Base-by-base conservation (phyloP, 768 basidiomycete genomes). In the Termitomyces titanicus region DNA sequence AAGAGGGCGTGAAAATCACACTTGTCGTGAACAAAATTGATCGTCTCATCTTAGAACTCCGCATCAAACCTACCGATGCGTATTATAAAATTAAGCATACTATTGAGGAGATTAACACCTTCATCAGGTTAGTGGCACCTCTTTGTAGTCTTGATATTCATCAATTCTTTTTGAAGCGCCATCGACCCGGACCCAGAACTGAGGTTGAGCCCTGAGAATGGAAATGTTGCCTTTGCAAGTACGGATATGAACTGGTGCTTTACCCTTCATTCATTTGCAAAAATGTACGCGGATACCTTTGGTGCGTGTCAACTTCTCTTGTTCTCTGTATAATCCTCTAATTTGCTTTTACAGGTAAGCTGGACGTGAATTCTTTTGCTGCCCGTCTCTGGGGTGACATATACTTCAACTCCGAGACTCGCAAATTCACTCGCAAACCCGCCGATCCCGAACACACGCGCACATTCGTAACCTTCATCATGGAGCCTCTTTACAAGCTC, bases 31-130 rank as follows among this genome's bases (percentile, higher is more conserved):
- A 99, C 79, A 99, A 99, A 79, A 87, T 99, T 66, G 97, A 99
- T 73, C 83, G 97, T 53, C 83, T 99, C 48, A 98, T 98, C 59
- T 84, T 99, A 53, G 97, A 99, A 72, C 78, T 99, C 54, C 86
- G 97, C 44, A 86, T 99, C 66, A 95, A 95, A 65, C 97, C 97
- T 52, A 75, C 86, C 39, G 97, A 99, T 64, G 97, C 97, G 0
- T 99, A 92, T 76, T 98, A 95, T 76, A 99, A 99, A 79, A 93
- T 99, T 61, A 96, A 93, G 70, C 96, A 98, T 68, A 98, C 95
- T 2, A 96, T 99, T 53, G 97, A 99, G 68, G 97, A 99, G 70
- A 87, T 99, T 50, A 99, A 99, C 70, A 91, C 88, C 1, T 88
- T 95, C 70, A 98, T 99, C 67, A 89, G 92, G 92, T 94, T 53